Evolutionary conservation across 2,329 filamentous ascomycete species (phyloP).

Genomic region (Fusarium armeniacum): DNA sequence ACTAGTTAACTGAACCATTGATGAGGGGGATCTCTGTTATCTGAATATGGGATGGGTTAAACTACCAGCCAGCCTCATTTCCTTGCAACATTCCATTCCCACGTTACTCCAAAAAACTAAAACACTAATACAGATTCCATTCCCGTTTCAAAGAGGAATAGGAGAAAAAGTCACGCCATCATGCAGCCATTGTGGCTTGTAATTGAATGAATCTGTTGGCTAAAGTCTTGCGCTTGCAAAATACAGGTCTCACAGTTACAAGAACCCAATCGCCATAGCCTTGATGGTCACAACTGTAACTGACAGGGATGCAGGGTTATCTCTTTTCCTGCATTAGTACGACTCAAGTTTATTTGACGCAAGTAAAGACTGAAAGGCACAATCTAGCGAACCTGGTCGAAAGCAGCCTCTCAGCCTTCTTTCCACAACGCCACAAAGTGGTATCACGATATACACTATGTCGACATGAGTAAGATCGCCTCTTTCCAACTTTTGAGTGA

Average conservation of each 20-base stretch:
- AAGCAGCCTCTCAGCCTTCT: constrained; percentile 25
- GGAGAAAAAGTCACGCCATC: neutral
- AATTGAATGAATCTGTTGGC: constrained; percentile 15
- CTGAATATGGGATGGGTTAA: neutral
- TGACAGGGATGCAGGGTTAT: neutral
- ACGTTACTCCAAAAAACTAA: neutral
- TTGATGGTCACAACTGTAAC: neutral
- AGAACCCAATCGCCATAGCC: constrained; percentile 5
- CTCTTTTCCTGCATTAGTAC: neutral
- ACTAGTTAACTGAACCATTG: neutral
- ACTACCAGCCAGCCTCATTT: constrained; percentile 14
- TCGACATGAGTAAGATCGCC: constrained; percentile 23
- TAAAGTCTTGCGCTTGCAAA: neutral
- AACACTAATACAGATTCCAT: neutral
- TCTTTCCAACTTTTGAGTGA: constrained; percentile 10
- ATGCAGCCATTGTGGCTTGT: constrained; percentile 14
- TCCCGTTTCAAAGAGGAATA: neutral
- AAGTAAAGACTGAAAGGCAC: neutral
- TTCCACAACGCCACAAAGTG: constrained; percentile 15
- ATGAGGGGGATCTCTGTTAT: neutral
- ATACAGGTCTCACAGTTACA: constrained; percentile 13
- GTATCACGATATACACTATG: constrained; percentile 21
- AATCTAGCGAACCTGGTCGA: constrained; percentile 16
- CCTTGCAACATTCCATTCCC: constrained; percentile 1
- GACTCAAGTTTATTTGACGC: neutral